Base-by-base conservation (phyloP, 1,284 basidiomycete genomes). In the Peniophora sp. region DNA sequence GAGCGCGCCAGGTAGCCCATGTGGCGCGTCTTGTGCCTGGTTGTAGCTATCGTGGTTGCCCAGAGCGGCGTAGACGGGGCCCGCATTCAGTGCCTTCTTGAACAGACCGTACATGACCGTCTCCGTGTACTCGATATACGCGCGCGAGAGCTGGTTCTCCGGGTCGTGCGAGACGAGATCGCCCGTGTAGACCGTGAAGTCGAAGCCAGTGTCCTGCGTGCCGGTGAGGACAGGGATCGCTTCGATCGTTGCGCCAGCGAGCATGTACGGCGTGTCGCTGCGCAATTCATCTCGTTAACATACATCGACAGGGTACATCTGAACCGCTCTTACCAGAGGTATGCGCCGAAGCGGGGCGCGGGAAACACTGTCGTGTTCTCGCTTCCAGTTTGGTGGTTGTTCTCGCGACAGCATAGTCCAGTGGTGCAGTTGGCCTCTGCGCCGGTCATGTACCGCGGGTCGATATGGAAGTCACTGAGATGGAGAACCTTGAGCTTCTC, bases 31-130 rank as follows among this genome's bases (percentile, higher is more conserved):
- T 66, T 84, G 81, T 8, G 81, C 81, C 81, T 78, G 71, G 55
- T 79, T 78, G 62, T 85, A 85, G 38, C 73, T 79, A 60, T 89
- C 87, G 57, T 89, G 86, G 60, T 89, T 89, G n/a, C 87, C 87
- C 12, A 89, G 67, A 0, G 81, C 77, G 25, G 81, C 79, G 58
- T 89, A 89, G 1, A 88, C 74, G 20, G 86, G 83, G 0, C 83
- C 83, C 3, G 77, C 71, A 8, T 78, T 78, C 38, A 89, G 70
- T 56, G 72, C 71, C 16, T 69, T 68, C 61, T 77, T 83, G 65
- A 87, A 75, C 20, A 89, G 69, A 56, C 82, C 83, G 59, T 78
- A 89, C 22, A 87, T 50, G 0, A 83, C 67, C 1, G 81, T 74
- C 83, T 87, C 85, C 3, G 77, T 70, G 59, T 84, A 85, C 50